Conservation (phyloP, 2,329 filamentous ascomycete genomes). For the Cladophialophora chaetospira region DNA sequence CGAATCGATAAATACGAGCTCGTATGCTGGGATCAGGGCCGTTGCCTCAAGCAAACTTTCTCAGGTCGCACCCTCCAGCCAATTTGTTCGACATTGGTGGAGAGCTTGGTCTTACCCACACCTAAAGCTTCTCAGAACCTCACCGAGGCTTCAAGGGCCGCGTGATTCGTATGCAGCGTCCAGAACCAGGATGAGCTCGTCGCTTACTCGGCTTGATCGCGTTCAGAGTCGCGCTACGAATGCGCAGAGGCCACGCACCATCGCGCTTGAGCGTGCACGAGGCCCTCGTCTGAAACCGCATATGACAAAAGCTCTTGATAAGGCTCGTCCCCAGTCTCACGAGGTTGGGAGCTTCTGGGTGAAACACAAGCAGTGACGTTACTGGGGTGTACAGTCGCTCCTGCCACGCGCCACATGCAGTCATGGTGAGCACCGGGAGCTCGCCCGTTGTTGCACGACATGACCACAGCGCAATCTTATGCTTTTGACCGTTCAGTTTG, state of each 20-base stretch:
- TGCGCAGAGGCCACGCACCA: background rate
- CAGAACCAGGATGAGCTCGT: conserved; percentile 2
- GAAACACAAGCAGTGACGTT: background rate
- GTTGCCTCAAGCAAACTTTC: background rate
- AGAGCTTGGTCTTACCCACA: background rate
- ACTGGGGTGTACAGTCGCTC: too few species aligned
- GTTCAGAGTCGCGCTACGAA: background rate
- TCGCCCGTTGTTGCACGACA: background rate
- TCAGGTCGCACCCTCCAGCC: background rate
- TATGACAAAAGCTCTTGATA: background rate
- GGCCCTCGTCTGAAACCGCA: background rate
- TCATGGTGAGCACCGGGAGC: too few species aligned
- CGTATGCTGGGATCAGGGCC: too few species aligned
- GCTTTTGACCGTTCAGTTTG: too few species aligned
- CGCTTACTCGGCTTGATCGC: background rate
- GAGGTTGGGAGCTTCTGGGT: background rate
- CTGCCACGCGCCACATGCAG: background rate
- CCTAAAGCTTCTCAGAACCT: conserved; percentile 5
- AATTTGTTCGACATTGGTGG: background rate
- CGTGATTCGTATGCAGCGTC: conserved; percentile 2
- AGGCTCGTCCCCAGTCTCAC: background rate
- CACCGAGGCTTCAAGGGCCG: background rate
- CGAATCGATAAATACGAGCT: too few species aligned
- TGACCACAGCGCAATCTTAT: too few species aligned
- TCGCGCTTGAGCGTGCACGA: background rate